Evolutionary conservation across 73 alveolate genomes (phyloP), one percentile per base, ranked within the genome.

Genomic region (Blepharisma japonicum): DNA sequence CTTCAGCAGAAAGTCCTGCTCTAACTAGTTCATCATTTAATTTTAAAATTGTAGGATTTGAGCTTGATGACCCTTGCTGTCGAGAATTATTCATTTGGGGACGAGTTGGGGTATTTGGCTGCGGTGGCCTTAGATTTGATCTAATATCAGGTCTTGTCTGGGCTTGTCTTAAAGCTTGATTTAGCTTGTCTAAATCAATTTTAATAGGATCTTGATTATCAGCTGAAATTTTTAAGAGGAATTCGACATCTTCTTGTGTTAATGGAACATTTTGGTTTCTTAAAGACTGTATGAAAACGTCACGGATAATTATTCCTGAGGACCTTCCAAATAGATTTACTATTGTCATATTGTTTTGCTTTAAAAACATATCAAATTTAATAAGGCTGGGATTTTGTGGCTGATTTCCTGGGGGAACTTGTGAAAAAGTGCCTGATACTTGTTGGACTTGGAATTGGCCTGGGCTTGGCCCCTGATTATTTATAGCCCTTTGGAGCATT

Each of bases 401-500:
- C 42, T 32, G 42, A 32, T 32, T 32, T 32, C 42, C 42, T 32
- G 42, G 42, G 3, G 42, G 42, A 32, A 0, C 42, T 32, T 32
- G 42, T 32, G 42, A 32, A 32, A 32, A 32, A 32, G 42, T 32
- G 5, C 42, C 42, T n/a, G 74, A 61, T 14, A n/a, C 23, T 61
- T 61, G 23, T 25, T 61, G 74, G 74, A 9, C 74, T 25, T 61
- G 74, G 46, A 20, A 39, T 25, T 53, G n/a, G 67, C 27, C 67
- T 20, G n/a, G 67, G 67, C 74, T 25, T 0, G 47, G 74, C 4
- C 47, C 18, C 14, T n/a, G 66, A 51, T 0, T 4, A 14, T 0
- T 51, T 11, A 51, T 14, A 18, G 66, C n/a, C 2, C 27, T 18
- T 51, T 51, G 27, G 4, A 18, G 66, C 66, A 11, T 51, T 51